These are phyloP conservation scores for Gleditsia sinensis DNA, from an alignment of 306 rosid species.

Conservation along the genomic window DNA sequence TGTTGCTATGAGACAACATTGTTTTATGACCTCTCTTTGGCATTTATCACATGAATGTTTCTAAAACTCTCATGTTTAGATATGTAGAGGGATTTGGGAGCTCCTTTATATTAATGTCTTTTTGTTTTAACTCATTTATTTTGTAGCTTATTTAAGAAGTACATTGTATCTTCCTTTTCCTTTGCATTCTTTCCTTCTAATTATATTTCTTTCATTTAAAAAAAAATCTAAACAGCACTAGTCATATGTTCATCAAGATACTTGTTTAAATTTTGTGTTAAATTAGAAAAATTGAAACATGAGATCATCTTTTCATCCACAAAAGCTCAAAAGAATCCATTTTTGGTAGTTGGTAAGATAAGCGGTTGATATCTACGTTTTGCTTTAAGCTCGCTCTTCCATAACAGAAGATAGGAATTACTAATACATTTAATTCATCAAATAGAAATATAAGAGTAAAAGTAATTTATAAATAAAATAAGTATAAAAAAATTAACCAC, in stretches of 20 bases:
- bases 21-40: no score
- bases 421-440: neutral
- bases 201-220: neutral
- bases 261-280: neutral
- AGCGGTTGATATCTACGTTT: neutral
- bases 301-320: neutral
- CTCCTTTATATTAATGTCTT: no score
- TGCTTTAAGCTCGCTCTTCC: neutral
- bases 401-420: constrained; percentile 16
- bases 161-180: neutral
- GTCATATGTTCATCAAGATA: neutral
- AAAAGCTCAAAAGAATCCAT: neutral
- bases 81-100: no score
- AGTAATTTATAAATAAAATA: neutral
- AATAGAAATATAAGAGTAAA: constrained; percentile 4
- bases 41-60: neutral
- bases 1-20: no score
- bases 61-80: no score
- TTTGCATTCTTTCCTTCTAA: neutral
- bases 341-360: neutral
- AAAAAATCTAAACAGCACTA: neutral
- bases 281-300: neutral
- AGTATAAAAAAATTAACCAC: constrained; percentile 37
- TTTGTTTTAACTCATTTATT: no score
- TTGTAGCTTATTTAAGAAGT: neutral